A percentile compares a stretch with the other conserved stretches of the same genome.
Conservation (phyloP, 495 filamentous ascomycete species). For the Lepidopterella palustris region DNA sequence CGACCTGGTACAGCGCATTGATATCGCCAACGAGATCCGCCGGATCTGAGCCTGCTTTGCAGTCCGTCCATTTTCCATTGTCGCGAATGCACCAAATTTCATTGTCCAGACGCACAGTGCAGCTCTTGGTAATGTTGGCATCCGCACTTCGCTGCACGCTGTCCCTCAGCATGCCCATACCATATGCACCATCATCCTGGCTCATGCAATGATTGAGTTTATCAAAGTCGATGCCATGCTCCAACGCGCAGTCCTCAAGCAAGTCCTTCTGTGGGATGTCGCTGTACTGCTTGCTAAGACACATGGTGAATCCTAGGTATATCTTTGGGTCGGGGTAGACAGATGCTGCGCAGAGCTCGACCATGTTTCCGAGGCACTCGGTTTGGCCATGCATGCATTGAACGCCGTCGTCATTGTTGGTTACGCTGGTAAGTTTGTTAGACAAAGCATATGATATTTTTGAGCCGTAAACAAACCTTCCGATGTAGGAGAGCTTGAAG, state of each 20-base stretch:
- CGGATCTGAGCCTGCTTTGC: constrained; percentile 58
- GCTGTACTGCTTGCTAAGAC: constrained; percentile 64
- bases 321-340: constrained; percentile 77
- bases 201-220: constrained; percentile 72
- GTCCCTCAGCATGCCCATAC: constrained; percentile 60
- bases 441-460: not conserved
- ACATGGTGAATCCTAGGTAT: constrained; percentile 86
- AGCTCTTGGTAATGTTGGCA: constrained; percentile 72
- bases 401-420: constrained; percentile 52
- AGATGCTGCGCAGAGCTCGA: constrained; percentile 81
- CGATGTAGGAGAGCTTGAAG: constrained; percentile 87
- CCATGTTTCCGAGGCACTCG: constrained; percentile 91
- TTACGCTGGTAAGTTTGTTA: constrained; percentile 19
- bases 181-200: constrained; percentile 56
- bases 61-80: constrained; percentile 72
- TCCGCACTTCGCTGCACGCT: constrained; percentile 65
- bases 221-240: constrained; percentile 82
- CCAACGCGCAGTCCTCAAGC: constrained; percentile 75
- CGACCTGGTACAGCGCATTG: constrained; percentile 42
- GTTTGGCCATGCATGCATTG: constrained; percentile 80
- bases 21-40: constrained; percentile 71
- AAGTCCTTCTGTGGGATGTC: constrained; percentile 67
- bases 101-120: constrained; percentile 71
- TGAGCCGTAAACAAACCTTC: constrained; percentile 49
- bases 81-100: constrained; percentile 80